Base-by-base conservation (phyloP, 116 monocot species). In the Cymodocea nodosa region DNA sequence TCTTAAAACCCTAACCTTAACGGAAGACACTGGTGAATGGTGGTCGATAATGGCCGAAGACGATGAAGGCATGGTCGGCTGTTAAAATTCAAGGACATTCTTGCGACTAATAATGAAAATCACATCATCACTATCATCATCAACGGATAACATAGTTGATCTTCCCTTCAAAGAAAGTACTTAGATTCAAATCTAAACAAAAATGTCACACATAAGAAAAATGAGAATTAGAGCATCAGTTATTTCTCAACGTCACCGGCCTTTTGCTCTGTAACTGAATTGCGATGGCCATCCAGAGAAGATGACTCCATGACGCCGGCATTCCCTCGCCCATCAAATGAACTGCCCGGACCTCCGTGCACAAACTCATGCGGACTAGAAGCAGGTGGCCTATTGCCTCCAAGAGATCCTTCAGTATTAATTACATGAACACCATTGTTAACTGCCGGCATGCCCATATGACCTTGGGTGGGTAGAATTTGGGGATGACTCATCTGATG, bases 401-500 rank as follows among this genome's bases (percentile, higher is more conserved):
- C 64, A 48, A 64, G 23, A 64, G 23, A 24, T 50, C 51, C 65
- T 22, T 65, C 65, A 2, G 50, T 14, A 51, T 50, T 50, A 50
- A 65, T 65, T 19, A 11, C 65, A 65, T 65, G 65, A 17, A 50
- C 5, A 23, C 51, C 51, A 65, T 65, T 65, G 24, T 50, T 65
- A 35, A 17, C 15, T 6, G 15, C 34, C 13, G 36, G 6, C 65
- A 51, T 30, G 30, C 30, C 30, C 30, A 30, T 65, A 15, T 65
- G 50, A 50, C 50, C 22, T 51, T 50, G 65, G n/a, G 4, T 62
- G 15, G 62, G n/a, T 39, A 36, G 36, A 50, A 51, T 65, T 24
- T 65, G 65, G 20, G 50, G 64, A 23, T 64, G 64, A 64, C 50
- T 64, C 25, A 65, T 22, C 51, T 65, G 30, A 1, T 30, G 50